Percentiles rank a stretch among this genome's conserved stretches.
phyloP scores from a whole-genome alignment of 208 protist genomes.

The Phytomonas sp. region DNA sequence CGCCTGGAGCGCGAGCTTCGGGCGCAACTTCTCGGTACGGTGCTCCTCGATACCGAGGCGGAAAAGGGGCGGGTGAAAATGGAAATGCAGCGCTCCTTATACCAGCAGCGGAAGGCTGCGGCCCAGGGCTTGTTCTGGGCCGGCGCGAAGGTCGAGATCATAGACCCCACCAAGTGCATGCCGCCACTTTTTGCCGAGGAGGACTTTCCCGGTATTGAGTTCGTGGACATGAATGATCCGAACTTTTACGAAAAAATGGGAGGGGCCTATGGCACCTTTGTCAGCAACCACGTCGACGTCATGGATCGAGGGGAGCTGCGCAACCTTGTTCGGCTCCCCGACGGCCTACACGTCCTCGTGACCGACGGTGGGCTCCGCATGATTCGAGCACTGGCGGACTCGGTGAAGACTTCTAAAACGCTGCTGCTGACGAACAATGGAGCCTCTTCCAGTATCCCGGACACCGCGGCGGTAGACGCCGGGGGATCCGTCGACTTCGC shows the following conservation, averaged over 20 bases:
- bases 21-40: constrained; percentile 49
- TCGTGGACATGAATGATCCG: constrained; percentile 56
- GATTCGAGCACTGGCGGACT: constrained; percentile 54
- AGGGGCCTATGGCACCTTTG: constrained; percentile 71
- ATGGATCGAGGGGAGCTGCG: constrained; percentile 78
- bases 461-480: background rate
- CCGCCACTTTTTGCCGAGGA: constrained; percentile 70
- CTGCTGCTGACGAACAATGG: constrained; percentile 19
- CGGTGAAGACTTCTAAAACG: constrained; percentile 19
- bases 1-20: constrained; percentile 65
- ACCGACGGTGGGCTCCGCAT: constrained; percentile 74
- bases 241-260: constrained; percentile 47
- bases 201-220: constrained; percentile 71
- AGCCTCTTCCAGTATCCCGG: background rate
- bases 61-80: constrained; percentile 58
- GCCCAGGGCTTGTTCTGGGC: constrained; percentile 70
- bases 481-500: constrained; percentile 29
- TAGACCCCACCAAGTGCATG: constrained; percentile 60
- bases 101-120: constrained; percentile 77
- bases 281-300: constrained; percentile 81
- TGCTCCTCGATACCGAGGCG: constrained; percentile 55
- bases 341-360: constrained; percentile 74
- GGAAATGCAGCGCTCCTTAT: constrained; percentile 53
- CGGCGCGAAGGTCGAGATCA: constrained; percentile 65
- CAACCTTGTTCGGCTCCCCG: constrained; percentile 72